Evolutionary conservation across 78 protist genomes (phyloP).

Genomic region (Tieghemostelium lacteum): DNA sequence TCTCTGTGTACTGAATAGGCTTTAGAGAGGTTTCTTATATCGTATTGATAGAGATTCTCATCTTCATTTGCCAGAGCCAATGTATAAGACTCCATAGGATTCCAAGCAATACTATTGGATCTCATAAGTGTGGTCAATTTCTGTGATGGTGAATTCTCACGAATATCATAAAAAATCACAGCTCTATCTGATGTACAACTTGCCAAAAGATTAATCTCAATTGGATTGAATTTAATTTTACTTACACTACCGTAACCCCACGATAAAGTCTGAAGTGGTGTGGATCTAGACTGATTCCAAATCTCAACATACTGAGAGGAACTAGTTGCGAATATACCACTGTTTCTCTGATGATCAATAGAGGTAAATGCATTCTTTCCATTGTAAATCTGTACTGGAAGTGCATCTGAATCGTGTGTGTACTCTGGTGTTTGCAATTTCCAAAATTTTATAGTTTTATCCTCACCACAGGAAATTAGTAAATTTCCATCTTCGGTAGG

Average conservation of each 20-base stretch:
- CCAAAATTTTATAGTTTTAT: constrained; percentile 91
- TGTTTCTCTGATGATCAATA: constrained; percentile 46
- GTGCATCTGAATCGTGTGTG: constrained; percentile 12
- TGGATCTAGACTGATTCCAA: constrained; percentile 85
- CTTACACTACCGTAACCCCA: constrained; percentile 93
- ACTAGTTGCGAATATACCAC: constrained; percentile 80
- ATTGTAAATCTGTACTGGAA: constrained; percentile 5
- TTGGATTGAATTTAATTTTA: constrained; percentile 89
- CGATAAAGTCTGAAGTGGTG: constrained; percentile 80
- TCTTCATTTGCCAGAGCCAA: constrained; percentile 95
- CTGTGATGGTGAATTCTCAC: constrained; percentile 76
- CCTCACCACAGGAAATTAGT: constrained; percentile 82
- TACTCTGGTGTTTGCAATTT: constrained; percentile 23
- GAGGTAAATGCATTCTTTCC: constrained; percentile 57
- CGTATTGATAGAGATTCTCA: constrained; percentile 94
- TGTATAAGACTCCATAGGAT: constrained; percentile 93
- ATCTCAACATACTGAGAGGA: constrained; percentile 70
- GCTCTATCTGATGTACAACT: constrained; percentile 86
- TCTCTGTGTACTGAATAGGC: constrained; percentile 91
- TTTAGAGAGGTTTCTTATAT: constrained; percentile 90
- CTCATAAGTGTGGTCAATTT: constrained; percentile 83
- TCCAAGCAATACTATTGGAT: constrained; percentile 90
- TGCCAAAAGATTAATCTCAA: constrained; percentile 86
- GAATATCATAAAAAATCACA: constrained; percentile 92
- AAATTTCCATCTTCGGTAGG: constrained; percentile 56